Conservation (phyloP, 805 yeast species). For the Starmerella geochares region DNA sequence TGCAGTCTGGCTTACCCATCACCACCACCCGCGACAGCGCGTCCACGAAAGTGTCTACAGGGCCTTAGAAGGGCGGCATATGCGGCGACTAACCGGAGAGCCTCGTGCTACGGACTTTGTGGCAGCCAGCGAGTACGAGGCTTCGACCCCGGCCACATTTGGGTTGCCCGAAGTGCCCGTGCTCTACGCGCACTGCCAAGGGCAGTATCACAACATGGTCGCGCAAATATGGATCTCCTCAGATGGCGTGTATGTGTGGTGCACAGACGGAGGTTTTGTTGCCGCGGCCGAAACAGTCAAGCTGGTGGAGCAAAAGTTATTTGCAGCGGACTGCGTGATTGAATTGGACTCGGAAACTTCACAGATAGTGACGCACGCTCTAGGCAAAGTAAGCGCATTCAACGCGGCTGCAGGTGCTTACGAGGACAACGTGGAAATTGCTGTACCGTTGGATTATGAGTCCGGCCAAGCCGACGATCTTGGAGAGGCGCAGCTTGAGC, state of each 20-base stretch:
- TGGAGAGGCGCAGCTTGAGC: conserved; percentile 12
- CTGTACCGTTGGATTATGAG: conserved; percentile 19
- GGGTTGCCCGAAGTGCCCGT: conserved; percentile 31
- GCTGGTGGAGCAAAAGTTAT: neutral
- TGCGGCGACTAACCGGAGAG: conserved; percentile 9
- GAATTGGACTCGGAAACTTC: neutral
- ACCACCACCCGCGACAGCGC: too few species aligned
- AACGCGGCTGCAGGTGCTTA: neutral
- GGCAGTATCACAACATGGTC: neutral
- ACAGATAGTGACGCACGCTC: neutral
- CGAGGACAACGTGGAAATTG: conserved; percentile 13
- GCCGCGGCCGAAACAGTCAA: conserved; percentile 6
- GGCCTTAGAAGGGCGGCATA: neutral
- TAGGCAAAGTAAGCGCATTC: conserved; percentile 1
- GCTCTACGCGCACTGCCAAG: conserved; percentile 19
- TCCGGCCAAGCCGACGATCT: conserved; percentile 21
- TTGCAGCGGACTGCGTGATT: neutral
- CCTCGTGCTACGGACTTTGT: conserved; percentile 26
- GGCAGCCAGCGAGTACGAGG: conserved; percentile 27
- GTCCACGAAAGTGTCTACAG: neutral
- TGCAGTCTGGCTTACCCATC: neutral
- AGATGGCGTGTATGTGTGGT: conserved; percentile 27
- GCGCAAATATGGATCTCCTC: conserved; percentile 26
- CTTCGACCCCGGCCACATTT: conserved; percentile 30
- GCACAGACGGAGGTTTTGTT: neutral